Percentiles rank a stretch among this genome's conserved stretches.
Conservation (phyloP, 1,284 basidiomycete genomes). For the Coniferiporia sulphurascens region DNA sequence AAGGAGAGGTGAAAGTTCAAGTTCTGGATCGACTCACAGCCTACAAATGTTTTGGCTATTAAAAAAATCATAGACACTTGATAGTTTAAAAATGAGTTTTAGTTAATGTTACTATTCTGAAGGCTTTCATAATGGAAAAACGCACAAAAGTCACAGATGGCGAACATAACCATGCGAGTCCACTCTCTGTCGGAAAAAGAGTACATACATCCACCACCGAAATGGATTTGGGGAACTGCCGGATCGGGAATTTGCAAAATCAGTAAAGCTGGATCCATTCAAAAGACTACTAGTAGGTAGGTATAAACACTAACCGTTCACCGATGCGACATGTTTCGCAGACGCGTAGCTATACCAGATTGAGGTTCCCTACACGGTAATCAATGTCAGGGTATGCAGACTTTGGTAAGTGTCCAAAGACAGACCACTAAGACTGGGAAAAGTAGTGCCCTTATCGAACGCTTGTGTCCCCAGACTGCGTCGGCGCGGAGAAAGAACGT, state of each 20-base stretch:
- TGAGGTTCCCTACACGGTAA: not conserved
- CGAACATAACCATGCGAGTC: not conserved
- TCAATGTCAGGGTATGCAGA: not conserved
- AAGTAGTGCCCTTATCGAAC: not conserved
- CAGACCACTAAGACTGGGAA: not conserved
- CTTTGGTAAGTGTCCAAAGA: not conserved
- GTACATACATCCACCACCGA: not conserved
- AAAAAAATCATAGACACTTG: not conserved
- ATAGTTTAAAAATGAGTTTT: not conserved
- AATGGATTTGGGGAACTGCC: not conserved
- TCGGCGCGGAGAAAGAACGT: constrained; percentile 49
- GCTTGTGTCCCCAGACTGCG: constrained; percentile 71
- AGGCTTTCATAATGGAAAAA: not conserved
- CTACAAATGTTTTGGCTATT: not conserved
- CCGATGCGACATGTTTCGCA: not conserved
- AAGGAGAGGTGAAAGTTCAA: not conserved
- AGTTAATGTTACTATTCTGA: not conserved
- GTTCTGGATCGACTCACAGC: not conserved
- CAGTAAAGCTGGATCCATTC: not conserved
- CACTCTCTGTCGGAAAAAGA: not conserved
- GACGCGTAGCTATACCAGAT: not conserved
- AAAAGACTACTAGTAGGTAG: not conserved
- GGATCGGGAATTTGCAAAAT: not conserved
- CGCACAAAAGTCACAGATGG: not conserved
- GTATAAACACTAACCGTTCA: not conserved